phyloP scores from a whole-genome alignment of 257 asterid species.

The Nicotiana obtusifolia region DNA sequence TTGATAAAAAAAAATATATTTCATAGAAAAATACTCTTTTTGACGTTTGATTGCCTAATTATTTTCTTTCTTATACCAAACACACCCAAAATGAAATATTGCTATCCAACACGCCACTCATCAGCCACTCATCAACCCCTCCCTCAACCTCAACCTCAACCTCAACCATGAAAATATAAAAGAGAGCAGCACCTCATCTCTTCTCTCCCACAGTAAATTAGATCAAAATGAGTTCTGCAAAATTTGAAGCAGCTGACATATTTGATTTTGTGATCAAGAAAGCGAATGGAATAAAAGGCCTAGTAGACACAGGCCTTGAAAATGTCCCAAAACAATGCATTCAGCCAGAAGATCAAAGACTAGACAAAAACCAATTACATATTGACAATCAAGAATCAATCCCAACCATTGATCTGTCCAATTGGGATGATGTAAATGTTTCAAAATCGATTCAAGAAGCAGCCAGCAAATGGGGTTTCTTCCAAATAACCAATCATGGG shows the following conservation, averaged over 20 bases:
- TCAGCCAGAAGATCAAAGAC: constrained; percentile 30
- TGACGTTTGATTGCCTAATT: too few relatives aligned
- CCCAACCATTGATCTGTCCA: constrained; percentile 41
- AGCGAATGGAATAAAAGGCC: constrained; percentile 48
- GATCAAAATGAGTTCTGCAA: neutral
- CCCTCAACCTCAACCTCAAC: too few relatives aligned
- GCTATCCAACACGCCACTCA: neutral
- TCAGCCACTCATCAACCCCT: neutral
- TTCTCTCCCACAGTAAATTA: too few relatives aligned
- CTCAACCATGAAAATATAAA: too few relatives aligned
- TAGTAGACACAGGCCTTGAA: constrained; percentile 24
- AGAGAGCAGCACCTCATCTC: too few relatives aligned
- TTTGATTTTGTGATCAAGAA: constrained; percentile 32
- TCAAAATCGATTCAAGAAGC: constrained; percentile 36
- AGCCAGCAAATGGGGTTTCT: constrained; percentile 47
- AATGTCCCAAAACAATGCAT: constrained; percentile 31
- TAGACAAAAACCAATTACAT: constrained; percentile 13
- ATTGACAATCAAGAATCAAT: constrained; percentile 24
- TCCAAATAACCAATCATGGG: constrained; percentile 49
- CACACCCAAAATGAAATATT: too few relatives aligned
- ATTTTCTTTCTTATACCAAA: too few relatives aligned
- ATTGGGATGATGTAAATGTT: constrained; percentile 27
- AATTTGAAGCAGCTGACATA: constrained; percentile 1
- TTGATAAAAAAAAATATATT: too few relatives aligned
- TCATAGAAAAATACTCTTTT: too few relatives aligned